Evolutionary conservation across 73 alveolate species (phyloP), one percentile per base, ranked within the genome.

Genomic region (Blepharisma japonicum): DNA sequence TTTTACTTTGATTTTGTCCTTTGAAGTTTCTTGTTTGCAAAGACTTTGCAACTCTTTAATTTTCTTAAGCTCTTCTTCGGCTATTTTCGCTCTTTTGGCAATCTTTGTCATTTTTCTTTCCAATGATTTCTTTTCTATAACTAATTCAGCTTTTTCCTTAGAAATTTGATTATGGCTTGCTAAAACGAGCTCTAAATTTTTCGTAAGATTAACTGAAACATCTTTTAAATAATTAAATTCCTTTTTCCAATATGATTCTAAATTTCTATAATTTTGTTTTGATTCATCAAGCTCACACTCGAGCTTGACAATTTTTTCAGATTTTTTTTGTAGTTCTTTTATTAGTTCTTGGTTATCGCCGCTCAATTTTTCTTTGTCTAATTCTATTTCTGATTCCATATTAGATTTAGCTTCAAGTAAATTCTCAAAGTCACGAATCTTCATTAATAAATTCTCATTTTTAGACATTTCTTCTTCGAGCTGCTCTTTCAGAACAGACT

Each of bases 211-310:
- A 25, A 8, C 23, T 39, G 46, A 61, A 14, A 25, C 5, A 14
- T 25, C 47, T 61, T 25, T 61, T 39, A 20, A 61, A 25, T 25
- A 61, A 18, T 20, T 61, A n/a, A 61, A 14, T 61, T 25, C 74
- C 23, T 25, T 61, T 61, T 18, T 14, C 23, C 14, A 61, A n/a
- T 1, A 2, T 61, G 18, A 11, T 61, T 61, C 74, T 2, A 61
- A 25, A 18, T 14, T 61, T 25, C 74, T 61, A 14, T 18, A 61
- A 25, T 14, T 25, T 61, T 61, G 47, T 61, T 25, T 14, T 20
- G 74, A n/a, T 14, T 61, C 74, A 61, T 61, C 74, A 14, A 61
- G 23, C 2, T n/a, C 74, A 5, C 14, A 14, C 4, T 61, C 74
- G 5, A 61, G 74, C 46, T 61, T 39, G 23, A 61, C 23, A n/a